Conservation (phyloP, 2,329 filamentous ascomycete species). For the Elsinoe arachidis region DNA sequence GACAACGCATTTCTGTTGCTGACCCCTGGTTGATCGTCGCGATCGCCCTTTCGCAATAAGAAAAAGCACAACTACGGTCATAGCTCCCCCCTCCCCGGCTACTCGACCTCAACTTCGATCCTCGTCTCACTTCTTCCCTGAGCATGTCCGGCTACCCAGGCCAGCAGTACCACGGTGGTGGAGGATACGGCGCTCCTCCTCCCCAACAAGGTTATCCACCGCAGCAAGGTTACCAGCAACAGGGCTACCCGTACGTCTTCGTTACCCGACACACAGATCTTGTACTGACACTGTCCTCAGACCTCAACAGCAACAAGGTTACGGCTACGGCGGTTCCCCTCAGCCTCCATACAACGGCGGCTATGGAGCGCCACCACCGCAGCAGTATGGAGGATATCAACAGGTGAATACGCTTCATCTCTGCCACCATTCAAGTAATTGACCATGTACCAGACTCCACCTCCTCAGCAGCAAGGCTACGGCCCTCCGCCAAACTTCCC, state of each 20-base stretch:
- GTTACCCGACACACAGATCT: background rate
- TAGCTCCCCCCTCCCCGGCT: background rate
- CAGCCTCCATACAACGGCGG: slow-evolving; percentile 29
- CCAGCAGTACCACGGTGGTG: slow-evolving; percentile 22
- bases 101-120: background rate
- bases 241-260: slow-evolving; percentile 2
- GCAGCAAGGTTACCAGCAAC: background rate
- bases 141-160: slow-evolving; percentile 18
- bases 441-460: slow-evolving; percentile 13
- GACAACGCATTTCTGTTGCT: slow-evolving; percentile 3
- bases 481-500: slow-evolving; percentile 22
- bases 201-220: slow-evolving; percentile 24
- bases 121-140: background rate
- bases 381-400: slow-evolving; percentile 30
- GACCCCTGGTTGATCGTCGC: slow-evolving; percentile 10
- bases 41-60: background rate
- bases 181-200: slow-evolving; percentile 33
- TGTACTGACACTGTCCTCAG: background rate
- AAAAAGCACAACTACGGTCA: slow-evolving; percentile 8
- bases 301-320: slow-evolving; percentile 16
- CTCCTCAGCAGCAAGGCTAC: slow-evolving; percentile 11
- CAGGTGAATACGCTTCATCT: slow-evolving; percentile 25
- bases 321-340: slow-evolving; percentile 28
- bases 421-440: background rate
- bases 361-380: slow-evolving; percentile 31